Percentiles rank a stretch among this genome's conserved stretches.
phyloP scores from a whole-genome alignment of 1,284 basidiomycete genomes.

The Pyrrhoderma noxium region DNA sequence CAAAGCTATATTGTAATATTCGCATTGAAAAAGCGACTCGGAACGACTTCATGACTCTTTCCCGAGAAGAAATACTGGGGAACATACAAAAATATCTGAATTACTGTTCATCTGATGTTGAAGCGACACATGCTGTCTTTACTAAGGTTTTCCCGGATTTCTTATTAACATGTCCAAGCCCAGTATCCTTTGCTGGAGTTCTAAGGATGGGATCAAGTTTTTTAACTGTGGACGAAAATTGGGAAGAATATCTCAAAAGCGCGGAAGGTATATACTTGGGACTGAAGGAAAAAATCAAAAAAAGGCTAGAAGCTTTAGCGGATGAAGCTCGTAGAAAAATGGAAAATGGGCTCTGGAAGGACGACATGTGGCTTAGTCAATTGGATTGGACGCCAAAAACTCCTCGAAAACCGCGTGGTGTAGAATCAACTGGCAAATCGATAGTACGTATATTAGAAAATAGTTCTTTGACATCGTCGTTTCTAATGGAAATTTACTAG shows the following conservation, averaged over 20 bases:
- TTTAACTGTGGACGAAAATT: slow-evolving; percentile 83
- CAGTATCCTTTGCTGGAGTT: slow-evolving; percentile 89
- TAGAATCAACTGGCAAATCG: slow-evolving; percentile 23
- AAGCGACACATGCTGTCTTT: slow-evolving; percentile 81
- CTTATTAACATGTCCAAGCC: slow-evolving; percentile 80
- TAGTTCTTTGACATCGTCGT: neutral
- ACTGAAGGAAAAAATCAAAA: slow-evolving; percentile 70
- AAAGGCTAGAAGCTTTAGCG: slow-evolving; percentile 64
- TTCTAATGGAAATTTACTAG: neutral
- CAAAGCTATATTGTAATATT: slow-evolving; percentile 82
- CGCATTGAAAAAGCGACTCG: slow-evolving; percentile 77
- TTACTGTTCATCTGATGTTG: slow-evolving; percentile 87
- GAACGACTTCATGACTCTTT: slow-evolving; percentile 66
- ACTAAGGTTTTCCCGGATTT: slow-evolving; percentile 80
- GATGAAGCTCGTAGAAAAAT: slow-evolving; percentile 46
- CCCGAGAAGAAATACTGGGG: slow-evolving; percentile 58
- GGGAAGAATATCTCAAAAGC: slow-evolving; percentile 75
- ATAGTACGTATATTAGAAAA: slow-evolving; percentile 5
- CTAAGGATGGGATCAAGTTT: slow-evolving; percentile 90
- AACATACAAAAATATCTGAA: slow-evolving; percentile 73
- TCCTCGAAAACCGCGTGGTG: slow-evolving; percentile 63
- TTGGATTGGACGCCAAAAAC: slow-evolving; percentile 94
- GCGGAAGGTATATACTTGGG: slow-evolving; percentile 77
- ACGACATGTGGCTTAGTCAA: slow-evolving; percentile 85
- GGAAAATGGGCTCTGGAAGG: slow-evolving; percentile 50